Evolutionary conservation across 1,284 basidiomycete genomes (phyloP), one percentile per base, ranked within the genome.

Genomic region (Boletellus deceptivus): DNA sequence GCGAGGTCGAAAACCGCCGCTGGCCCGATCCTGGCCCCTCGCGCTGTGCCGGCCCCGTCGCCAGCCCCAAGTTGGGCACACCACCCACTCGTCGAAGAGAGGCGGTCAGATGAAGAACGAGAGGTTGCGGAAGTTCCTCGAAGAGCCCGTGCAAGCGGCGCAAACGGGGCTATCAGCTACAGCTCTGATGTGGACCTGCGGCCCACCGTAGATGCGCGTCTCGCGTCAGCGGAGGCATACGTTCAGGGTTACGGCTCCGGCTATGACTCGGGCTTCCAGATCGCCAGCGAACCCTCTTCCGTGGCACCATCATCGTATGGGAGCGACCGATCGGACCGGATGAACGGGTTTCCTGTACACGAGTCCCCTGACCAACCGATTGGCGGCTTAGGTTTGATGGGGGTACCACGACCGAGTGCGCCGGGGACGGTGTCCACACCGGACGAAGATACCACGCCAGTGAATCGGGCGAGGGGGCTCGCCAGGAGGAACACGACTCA

Each of bases 51-150:
- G 7, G 44, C 56, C 1, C 45, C 56, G 18, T 62, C 63, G 17
- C 60, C 64, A 7, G 55, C 64, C 11, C 68, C 68, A 8, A 69
- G 56, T 24, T 66, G 64, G 64, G 64, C 68, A 22, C 38, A 63
- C 24, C 63, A 54, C 3, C 66, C 68, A 0, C 52, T 69, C 10
- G 55, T 69, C 8, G 64, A 69, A 48, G 68, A 55, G 29, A 55
- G 57, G 33, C 48, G 59, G 31, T 67, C 64, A n/a, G 66, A 70
- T 17, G 64, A 70, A 6, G 68, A 70, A 47, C 49, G 53, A 27
- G 64, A 68, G 11, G 46, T 24, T 27, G 43, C 29, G 25, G 49
- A 40, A 16, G 18, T 22, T 31, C 57, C 38, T 14, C 11, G 38
- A 24, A 56, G 55, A 49, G 29, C 20, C 27, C 58, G 52, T 40